Conservation (phyloP, 2,329 filamentous ascomycete species). For the Exophiala sideris region DNA sequence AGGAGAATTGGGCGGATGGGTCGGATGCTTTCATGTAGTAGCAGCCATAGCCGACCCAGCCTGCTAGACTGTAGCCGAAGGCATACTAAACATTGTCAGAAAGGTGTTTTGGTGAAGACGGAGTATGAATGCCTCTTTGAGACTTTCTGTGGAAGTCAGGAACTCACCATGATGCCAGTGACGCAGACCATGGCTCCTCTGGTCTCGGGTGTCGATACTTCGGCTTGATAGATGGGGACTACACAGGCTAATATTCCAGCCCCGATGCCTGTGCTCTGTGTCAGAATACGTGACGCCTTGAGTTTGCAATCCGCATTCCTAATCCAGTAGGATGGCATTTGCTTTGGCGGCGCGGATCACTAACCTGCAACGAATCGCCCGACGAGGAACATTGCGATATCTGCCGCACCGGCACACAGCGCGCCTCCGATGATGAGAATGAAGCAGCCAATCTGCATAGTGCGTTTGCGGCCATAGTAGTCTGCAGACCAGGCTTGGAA, state of each 20-base stretch:
- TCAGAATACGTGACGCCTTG: constrained; percentile 38
- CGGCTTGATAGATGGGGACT: constrained; percentile 24
- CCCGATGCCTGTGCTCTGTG: constrained; percentile 40
- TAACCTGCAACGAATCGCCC: constrained; percentile 16
- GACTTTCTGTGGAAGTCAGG: not conserved
- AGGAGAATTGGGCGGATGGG: constrained; percentile 29
- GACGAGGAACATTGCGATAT: constrained; percentile 27
- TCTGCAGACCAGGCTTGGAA: constrained; percentile 39
- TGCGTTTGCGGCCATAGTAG: constrained; percentile 40
- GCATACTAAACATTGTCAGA: constrained; percentile 20
- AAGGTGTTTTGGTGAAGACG: not conserved
- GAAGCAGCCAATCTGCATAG: constrained; percentile 32
- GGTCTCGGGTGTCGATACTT: constrained; percentile 26
- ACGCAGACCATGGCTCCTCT: constrained; percentile 26
- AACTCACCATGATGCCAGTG: constrained; percentile 13
- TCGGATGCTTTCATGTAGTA: constrained; percentile 49
- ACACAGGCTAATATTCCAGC: constrained; percentile 44
- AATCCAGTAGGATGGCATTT: too few relatives aligned
- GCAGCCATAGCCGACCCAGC: constrained; percentile 26
- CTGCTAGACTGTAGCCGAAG: constrained; percentile 25
- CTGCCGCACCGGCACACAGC: constrained; percentile 40
- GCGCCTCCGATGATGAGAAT: constrained; percentile 33
- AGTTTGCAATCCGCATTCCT: too few relatives aligned
- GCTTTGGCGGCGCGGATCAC: too few relatives aligned
- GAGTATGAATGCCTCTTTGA: not conserved